phyloP scores from a whole-genome alignment of 2,329 filamentous ascomycete genomes.

The Xylaria polymorpha region DNA sequence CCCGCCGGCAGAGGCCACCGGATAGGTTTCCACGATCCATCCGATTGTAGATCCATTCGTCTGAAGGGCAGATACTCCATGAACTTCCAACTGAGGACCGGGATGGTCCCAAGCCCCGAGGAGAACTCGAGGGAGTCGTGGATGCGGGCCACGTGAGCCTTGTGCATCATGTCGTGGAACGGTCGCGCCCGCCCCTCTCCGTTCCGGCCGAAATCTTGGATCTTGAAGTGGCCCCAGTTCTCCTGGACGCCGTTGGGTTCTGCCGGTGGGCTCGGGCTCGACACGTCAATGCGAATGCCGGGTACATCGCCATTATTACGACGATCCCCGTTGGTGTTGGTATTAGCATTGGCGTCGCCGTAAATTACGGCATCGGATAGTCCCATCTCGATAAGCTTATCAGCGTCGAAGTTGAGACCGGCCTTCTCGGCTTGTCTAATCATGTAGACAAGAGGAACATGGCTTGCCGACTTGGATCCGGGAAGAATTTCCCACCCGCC shows the following conservation, averaged over 20 bases:
- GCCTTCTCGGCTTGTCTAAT: slow-evolving; percentile 72
- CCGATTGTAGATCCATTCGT: slow-evolving; percentile 78
- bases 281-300: slow-evolving; percentile 52
- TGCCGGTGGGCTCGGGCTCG: slow-evolving; percentile 41
- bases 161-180: slow-evolving; percentile 70
- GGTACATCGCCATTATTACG: slow-evolving; percentile 42
- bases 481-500: slow-evolving; percentile 75
- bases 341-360: slow-evolving; percentile 32
- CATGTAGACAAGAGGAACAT: slow-evolving; percentile 78
- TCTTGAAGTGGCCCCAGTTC: slow-evolving; percentile 39
- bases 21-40: slow-evolving; percentile 83
- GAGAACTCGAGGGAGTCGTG: slow-evolving; percentile 78
- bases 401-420: slow-evolving; percentile 75
- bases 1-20: slow-evolving; percentile 82
- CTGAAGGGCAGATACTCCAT: slow-evolving; percentile 86
- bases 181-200: slow-evolving; percentile 37
- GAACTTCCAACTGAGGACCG: slow-evolving; percentile 76
- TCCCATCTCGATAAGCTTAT: slow-evolving; percentile 74
- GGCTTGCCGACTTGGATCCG: slow-evolving; percentile 71
- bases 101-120: slow-evolving; percentile 65
- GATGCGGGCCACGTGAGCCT: slow-evolving; percentile 65
- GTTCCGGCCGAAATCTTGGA: slow-evolving; percentile 33
- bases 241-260: slow-evolving; percentile 11
- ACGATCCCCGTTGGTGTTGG: slow-evolving; percentile 2
- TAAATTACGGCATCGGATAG: slow-evolving; percentile 63